Evolutionary conservation across 2,329 filamentous ascomycete species (phyloP), one percentile per base, ranked within the genome.

Genomic region (Fusarium succisae): DNA sequence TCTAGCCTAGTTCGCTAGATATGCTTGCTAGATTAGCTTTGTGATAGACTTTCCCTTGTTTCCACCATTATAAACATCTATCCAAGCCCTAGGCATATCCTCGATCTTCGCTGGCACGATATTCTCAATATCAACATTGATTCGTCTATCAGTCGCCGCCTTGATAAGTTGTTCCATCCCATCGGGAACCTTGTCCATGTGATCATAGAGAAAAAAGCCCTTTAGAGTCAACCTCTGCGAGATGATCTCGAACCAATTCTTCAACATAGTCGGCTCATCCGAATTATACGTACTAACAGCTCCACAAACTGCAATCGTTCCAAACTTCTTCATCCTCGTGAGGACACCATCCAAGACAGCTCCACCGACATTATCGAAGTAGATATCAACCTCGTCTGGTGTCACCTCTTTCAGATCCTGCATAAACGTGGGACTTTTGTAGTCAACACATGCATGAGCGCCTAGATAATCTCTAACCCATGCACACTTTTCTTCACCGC

Each of bases 391-490:
- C 22, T 68, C 66, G 1, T 56, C 56, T 2, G 56, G 50, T 3
- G 63, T 69, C 18, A 14, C 63, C 3, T 26, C 44, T 6, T 68
- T 63, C n/a, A 69, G 7, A 3, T 69, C 51, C 18, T 63, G 35
- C 2, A 45, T 3, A 26, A 69, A 69, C 10, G 41, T 63, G 3
- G 64, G 41, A 3, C 45, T 69, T 18, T 70, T 76, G 22, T 76
- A 76, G 44, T 74, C 63, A 11, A 76, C 43, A 6, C 70, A 69
- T 6, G 39, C 51, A 3, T 56, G 56, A 73, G 70, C 74, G 5
- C 68, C 68, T 10, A 74, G 63, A 43, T 69, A 32, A 6, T 74
- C 48, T 51, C 57, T 50, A 1, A 76, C 74, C 74, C 70, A 76
- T 4, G 62, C 51, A 17, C 74, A 75, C 66, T 75, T 76, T 38